Evolutionary conservation across 306 rosid genomes (phyloP).

Genomic region (Rosa lucieae): DNA sequence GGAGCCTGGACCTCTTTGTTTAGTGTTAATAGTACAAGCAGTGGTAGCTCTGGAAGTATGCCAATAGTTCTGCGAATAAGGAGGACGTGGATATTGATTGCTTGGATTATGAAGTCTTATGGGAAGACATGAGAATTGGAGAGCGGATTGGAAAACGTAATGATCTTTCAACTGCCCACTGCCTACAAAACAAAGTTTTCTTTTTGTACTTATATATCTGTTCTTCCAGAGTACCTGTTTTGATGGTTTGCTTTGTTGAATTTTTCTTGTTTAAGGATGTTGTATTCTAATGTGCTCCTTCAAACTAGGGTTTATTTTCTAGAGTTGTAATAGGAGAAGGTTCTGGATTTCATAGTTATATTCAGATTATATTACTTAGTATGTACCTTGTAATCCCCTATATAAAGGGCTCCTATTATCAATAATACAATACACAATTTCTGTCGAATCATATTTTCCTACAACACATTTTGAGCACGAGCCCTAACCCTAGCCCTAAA

Average conservation of each 20-base stretch:
- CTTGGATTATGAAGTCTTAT: slow-evolving; percentile 87
- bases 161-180: slow-evolving; percentile 18
- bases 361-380: no score
- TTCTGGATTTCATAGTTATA: no score
- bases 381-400: no score
- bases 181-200: neutral
- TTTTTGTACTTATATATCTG: neutral
- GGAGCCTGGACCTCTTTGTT: slow-evolving; percentile 66
- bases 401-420: no score
- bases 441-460: no score
- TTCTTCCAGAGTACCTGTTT: slow-evolving; percentile 2
- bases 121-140: slow-evolving; percentile 93
- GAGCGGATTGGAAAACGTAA: slow-evolving; percentile 95
- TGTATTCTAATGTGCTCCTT: no score
- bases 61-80: slow-evolving; percentile 72
- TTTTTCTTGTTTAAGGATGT: neutral
- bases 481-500: no score
- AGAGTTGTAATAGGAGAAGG: no score
- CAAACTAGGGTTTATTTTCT: no score
- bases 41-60: slow-evolving; percentile 79
- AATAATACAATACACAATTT: no score
- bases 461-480: no score
- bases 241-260: neutral
- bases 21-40: slow-evolving; percentile 79
- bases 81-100: slow-evolving; percentile 76